Evolutionary conservation across 495 filamentous ascomycete species (phyloP).

Genomic region (Filosporella fistucella): DNA sequence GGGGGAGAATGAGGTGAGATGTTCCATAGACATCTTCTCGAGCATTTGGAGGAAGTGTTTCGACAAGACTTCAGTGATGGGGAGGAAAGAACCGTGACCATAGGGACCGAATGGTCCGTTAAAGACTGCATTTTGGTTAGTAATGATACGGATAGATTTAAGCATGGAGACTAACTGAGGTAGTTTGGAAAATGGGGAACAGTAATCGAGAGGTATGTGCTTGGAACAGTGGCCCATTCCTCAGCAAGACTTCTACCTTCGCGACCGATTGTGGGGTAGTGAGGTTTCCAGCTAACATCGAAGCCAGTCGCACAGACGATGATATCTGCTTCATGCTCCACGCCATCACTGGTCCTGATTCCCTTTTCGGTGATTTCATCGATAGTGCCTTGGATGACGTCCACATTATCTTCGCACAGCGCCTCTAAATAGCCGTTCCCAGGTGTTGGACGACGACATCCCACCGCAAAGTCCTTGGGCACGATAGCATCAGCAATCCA

Average conservation of each 20-base stretch:
- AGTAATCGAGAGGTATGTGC: not conserved
- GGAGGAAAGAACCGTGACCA: not conserved
- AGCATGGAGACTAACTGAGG: not conserved
- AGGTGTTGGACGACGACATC: conserved; percentile 65
- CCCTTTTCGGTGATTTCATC: conserved; percentile 39
- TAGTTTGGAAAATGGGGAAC: not conserved
- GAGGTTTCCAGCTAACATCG: not conserved
- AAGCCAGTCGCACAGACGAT: conserved; percentile 49
- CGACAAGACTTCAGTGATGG: not conserved
- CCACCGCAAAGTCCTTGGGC: too few relatives aligned
- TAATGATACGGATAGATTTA: not conserved
- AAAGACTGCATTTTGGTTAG: not conserved
- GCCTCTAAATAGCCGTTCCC: conserved; percentile 68
- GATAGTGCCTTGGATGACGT: conserved; percentile 41
- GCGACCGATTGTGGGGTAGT: not conserved
- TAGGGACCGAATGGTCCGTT: not conserved
- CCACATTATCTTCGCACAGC: conserved; percentile 53
- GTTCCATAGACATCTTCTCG: not conserved
- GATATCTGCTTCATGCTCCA: conserved; percentile 29
- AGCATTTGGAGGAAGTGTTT: not conserved
- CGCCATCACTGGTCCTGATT: conserved; percentile 26
- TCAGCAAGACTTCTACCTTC: not conserved
- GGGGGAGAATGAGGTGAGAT: not conserved
- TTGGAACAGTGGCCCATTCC: not conserved
- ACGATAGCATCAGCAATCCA: not conserved